Conservation (phyloP, 176 grass and related monocot genomes). For the sorghum (Sorghum bicolor) region Sorghum_bicolor_NCBIv3 NC_012871.2:2168501-2169000, state of each 20-base stretch:
- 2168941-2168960: constrained; percentile 22
- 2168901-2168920: not conserved
- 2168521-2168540: too few species aligned
- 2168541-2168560: too few species aligned
- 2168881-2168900: not conserved
- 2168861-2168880: not conserved
- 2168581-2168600: too few species aligned
- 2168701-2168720: not conserved
- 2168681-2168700: not conserved
- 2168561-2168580: too few species aligned
- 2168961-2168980: not conserved
- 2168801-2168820: not conserved
- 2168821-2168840: not conserved
- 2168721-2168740: not conserved
- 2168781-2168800: too few species aligned
- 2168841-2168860: not conserved
- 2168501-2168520: too few species aligned
- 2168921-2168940: not conserved
- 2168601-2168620: too few species aligned
- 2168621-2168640: not conserved
- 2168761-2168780: not conserved
- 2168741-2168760: not conserved
- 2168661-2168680: not conserved
- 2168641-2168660: not conserved
- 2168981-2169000: not conserved